Conservation (phyloP, 441 rosid genomes). For the Rhodomyrtus psidioides region DNA sequence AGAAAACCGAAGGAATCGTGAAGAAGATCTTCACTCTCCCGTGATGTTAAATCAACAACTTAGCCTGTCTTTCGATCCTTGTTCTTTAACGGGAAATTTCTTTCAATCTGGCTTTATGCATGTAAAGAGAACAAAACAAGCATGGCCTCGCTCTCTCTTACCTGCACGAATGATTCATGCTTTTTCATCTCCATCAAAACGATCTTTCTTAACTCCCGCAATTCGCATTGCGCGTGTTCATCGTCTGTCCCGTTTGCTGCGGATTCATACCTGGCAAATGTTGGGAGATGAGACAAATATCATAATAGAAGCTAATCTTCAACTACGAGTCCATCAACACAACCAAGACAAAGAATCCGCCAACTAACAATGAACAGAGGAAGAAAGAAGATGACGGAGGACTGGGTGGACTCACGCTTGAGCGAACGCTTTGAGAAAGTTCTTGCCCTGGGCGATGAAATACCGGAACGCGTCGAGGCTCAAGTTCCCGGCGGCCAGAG, state of each 20-base stretch:
- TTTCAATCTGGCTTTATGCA: background rate
- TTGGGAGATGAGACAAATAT: background rate
- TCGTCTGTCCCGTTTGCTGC: conserved; percentile 52
- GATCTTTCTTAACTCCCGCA: conserved; percentile 34
- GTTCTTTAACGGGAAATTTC: background rate
- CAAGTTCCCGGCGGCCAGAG: conserved; percentile 29
- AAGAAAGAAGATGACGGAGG: background rate
- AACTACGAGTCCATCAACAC: background rate
- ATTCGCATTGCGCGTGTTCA: conserved; percentile 32
- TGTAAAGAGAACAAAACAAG: background rate
- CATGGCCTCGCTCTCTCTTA: conserved; percentile 2
- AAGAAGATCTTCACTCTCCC: background rate
- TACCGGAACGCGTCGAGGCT: conserved; percentile 8
- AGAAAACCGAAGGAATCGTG: background rate
- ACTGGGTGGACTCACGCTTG: conserved; percentile 20
- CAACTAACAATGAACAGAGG: background rate
- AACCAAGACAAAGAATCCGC: background rate
- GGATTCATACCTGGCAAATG: conserved; percentile 31
- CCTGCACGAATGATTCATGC: conserved; percentile 28
- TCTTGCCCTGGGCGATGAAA: conserved; percentile 24
- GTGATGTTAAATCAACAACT: background rate
- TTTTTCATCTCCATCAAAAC: conserved; percentile 28
- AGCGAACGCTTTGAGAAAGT: conserved; percentile 26
- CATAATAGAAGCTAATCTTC: background rate
- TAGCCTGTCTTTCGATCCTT: background rate